phyloP scores from a whole-genome alignment of 306 rosid genomes.

The Rosa multiflora region DNA sequence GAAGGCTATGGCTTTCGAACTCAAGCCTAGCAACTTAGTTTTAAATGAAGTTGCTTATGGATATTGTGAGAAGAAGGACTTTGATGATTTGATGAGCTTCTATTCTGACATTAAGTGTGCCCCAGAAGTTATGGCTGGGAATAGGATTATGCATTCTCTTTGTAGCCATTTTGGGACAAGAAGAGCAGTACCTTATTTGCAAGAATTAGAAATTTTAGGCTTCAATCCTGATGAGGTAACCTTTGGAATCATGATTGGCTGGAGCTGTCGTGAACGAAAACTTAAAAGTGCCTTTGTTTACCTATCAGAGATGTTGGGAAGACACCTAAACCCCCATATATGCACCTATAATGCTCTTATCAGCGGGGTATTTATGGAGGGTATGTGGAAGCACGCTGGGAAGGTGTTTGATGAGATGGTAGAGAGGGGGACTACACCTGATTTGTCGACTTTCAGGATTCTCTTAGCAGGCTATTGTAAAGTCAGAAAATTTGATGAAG shows the following conservation, averaged over 20 bases:
- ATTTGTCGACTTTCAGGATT: constrained; percentile 58
- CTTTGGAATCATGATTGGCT: constrained; percentile 78
- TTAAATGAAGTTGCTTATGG: constrained; percentile 69
- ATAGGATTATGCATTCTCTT: constrained; percentile 56
- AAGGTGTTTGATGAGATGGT: constrained; percentile 73
- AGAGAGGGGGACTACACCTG: constrained; percentile 61
- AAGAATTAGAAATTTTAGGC: constrained; percentile 52
- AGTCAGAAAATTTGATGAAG: constrained; percentile 66
- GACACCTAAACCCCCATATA: constrained; percentile 40
- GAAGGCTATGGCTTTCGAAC: constrained; percentile 46
- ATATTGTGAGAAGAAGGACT: constrained; percentile 83
- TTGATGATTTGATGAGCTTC: constrained; percentile 74
- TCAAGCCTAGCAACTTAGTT: constrained; percentile 43
- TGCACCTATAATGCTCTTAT: constrained; percentile 74
- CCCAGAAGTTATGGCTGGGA: constrained; percentile 61
- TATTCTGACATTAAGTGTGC: constrained; percentile 50
- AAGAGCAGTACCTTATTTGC: constrained; percentile 51
- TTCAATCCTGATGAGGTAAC: constrained; percentile 70
- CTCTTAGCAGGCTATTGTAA: constrained; percentile 87
- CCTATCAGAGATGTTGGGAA: constrained; percentile 52
- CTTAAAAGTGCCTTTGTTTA: constrained; percentile 56
- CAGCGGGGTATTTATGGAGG: constrained; percentile 62
- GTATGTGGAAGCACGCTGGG: constrained; percentile 54
- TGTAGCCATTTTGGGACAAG: constrained; percentile 58
- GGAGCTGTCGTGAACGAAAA: constrained; percentile 68